phyloP scores from a whole-genome alignment of 139 green algal genomes.

The Gonium pectorale region DNA sequence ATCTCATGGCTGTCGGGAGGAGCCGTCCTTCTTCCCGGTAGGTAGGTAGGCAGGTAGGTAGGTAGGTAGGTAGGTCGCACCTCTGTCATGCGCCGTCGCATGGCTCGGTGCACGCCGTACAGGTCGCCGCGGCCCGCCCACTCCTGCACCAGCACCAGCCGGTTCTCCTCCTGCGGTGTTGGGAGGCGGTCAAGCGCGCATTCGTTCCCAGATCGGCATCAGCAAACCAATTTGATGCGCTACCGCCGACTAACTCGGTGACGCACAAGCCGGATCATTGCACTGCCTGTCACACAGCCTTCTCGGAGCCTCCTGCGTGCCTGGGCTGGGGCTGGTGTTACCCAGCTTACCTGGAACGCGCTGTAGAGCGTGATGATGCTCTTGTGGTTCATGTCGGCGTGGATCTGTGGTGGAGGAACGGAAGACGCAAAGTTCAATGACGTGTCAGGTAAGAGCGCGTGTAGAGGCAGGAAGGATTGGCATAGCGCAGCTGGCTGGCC shows the following conservation, averaged over 20 bases:
- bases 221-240: background rate
- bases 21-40: background rate
- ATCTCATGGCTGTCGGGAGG: background rate
- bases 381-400: background rate
- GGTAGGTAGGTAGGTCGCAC: too few species aligned
- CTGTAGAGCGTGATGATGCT: slow-evolving; percentile 18
- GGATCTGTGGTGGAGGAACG: slow-evolving; percentile 5
- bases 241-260: background rate
- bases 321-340: too few species aligned
- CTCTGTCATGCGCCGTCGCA: background rate
- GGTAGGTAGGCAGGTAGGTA: too few species aligned
- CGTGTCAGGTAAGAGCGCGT: background rate
- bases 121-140: slow-evolving; percentile 10
- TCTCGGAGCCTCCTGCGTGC: too few species aligned
- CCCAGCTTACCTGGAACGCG: slow-evolving; percentile 11
- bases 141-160: slow-evolving; percentile 37
- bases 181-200: background rate
- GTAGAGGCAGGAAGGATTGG: background rate
- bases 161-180: background rate
- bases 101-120: background rate
- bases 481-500: too few species aligned
- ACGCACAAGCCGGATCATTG: background rate
- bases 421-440: too few species aligned
- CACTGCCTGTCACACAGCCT: background rate
- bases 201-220: background rate